Percentiles rank a stretch among this genome's conserved stretches.
These are phyloP conservation scores for Vigna trinervia DNA, from an alignment of 306 rosid genomes.

Conservation along the genomic window DNA sequence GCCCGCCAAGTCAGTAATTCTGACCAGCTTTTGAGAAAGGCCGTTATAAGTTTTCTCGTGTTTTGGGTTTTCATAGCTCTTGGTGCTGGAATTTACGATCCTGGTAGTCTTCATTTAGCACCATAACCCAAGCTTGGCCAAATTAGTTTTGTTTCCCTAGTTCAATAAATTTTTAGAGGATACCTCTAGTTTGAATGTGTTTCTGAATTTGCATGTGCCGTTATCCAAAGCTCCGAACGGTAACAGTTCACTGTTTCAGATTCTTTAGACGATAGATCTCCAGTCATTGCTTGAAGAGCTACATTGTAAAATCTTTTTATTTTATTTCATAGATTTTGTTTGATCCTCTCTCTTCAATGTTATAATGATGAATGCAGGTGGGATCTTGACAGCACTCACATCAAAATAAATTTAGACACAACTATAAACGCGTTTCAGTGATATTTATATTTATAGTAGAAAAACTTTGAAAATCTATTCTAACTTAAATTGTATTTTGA, in stretches of 20 bases:
- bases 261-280: conserved; percentile 38
- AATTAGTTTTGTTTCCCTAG: conserved; percentile 32
- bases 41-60: conserved; percentile 65
- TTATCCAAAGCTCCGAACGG: background rate
- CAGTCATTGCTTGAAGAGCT: conserved; percentile 31
- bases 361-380: background rate
- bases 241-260: conserved; percentile 25
- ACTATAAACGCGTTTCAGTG: too few species aligned
- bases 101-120: conserved; percentile 46
- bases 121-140: conserved; percentile 39
- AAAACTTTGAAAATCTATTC: too few species aligned
- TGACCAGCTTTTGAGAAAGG: conserved; percentile 70
- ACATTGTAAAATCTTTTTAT: conserved; percentile 15
- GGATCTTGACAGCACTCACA: background rate
- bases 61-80: conserved; percentile 73
- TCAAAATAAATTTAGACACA: background rate
- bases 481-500: too few species aligned
- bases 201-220: conserved; percentile 27
- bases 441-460: too few species aligned
- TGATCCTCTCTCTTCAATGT: background rate
- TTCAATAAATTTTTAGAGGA: conserved; percentile 34
- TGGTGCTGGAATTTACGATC: conserved; percentile 61
- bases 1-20: conserved; percentile 41
- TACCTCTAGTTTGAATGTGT: conserved; percentile 29
- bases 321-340: background rate